A percentile compares a stretch with the other conserved stretches of the same genome.
Evolutionary conservation across 2,329 filamentous ascomycete species (phyloP).

Genomic region (Ophiocordyceps camponoti-saundersi): DNA sequence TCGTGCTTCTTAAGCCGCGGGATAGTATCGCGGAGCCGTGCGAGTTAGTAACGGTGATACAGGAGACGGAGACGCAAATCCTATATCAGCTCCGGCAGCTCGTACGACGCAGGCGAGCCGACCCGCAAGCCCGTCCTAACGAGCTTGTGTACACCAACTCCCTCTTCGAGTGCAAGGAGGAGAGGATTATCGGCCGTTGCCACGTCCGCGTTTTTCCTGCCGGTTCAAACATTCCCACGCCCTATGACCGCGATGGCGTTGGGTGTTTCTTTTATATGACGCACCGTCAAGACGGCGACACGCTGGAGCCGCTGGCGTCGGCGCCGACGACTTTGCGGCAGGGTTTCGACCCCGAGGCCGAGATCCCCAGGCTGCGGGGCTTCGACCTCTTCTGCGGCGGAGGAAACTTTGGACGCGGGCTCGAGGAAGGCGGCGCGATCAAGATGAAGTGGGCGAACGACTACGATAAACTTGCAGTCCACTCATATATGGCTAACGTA

Average conservation of each 20-base stretch:
- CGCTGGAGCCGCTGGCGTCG: constrained; percentile 15
- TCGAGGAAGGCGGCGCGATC: constrained; percentile 55
- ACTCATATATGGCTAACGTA: constrained; percentile 57
- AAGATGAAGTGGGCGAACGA: constrained; percentile 54
- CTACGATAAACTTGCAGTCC: constrained; percentile 42
- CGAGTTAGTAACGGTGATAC: constrained; percentile 27
- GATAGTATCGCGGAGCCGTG: constrained; percentile 37
- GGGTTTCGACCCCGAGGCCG: constrained; percentile 31
- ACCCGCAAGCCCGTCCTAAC: constrained; percentile 28
- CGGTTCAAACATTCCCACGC: constrained; percentile 31
- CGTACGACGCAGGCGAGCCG: constrained; percentile 26
- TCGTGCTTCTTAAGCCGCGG: constrained; percentile 18
- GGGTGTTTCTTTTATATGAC: constrained; percentile 52
- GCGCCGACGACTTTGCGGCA: constrained; percentile 26
- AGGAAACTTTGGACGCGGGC: constrained; percentile 58
- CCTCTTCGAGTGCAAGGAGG: constrained; percentile 16
- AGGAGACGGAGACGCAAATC: constrained; percentile 3
- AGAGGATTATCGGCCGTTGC: constrained; percentile 37
- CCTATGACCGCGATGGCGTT: constrained; percentile 48
- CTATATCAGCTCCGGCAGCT: constrained; percentile 31
- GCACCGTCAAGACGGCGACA: constrained; percentile 9
- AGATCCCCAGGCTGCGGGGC: constrained; percentile 29
- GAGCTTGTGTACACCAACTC: constrained; percentile 40
- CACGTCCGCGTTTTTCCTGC: constrained; percentile 36
- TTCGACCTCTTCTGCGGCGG: constrained; percentile 65